Conservation (phyloP, 1,284 basidiomycete species). For the Apiotrichum sp. region DNA sequence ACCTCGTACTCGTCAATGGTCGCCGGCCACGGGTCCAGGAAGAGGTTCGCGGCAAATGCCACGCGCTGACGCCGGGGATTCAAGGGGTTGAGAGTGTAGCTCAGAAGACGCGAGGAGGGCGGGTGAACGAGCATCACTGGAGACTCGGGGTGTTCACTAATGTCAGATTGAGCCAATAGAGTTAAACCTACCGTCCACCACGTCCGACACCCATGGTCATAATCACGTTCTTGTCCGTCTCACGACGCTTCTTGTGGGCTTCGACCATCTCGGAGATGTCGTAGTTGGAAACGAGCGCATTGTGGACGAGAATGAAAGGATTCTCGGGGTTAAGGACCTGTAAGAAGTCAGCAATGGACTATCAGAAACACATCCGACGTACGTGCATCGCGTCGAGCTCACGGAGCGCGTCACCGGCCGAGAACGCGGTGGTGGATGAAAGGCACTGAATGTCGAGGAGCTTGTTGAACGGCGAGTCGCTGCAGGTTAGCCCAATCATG, state of each 20-base stretch:
- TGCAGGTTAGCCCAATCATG: slow-evolving; percentile 4
- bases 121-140: slow-evolving; percentile 47
- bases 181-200: slow-evolving; percentile 29
- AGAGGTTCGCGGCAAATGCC: slow-evolving; percentile 37
- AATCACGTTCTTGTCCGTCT: slow-evolving; percentile 82
- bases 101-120: slow-evolving; percentile 38
- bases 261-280: slow-evolving; percentile 82
- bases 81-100: slow-evolving; percentile 43
- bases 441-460: slow-evolving; percentile 82
- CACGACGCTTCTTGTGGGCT: slow-evolving; percentile 79
- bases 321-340: slow-evolving; percentile 80
- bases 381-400: slow-evolving; percentile 79
- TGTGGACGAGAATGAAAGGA: slow-evolving; percentile 81
- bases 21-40: slow-evolving; percentile 52
- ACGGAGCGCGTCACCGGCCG: slow-evolving; percentile 90
- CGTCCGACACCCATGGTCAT: slow-evolving; percentile 82
- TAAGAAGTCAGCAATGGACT: slow-evolving; percentile 7
- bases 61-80: slow-evolving; percentile 38
- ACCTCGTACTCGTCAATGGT: slow-evolving; percentile 64
- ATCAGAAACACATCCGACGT: slow-evolving; percentile 8
- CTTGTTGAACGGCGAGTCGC: slow-evolving; percentile 14
- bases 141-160: slow-evolving; percentile 41
- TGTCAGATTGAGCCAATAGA: slow-evolving; percentile 17
- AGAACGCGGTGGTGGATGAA: slow-evolving; percentile 79
- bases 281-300: slow-evolving; percentile 90